phyloP scores from a whole-genome alignment of 805 yeast genomes.

The Schwanniomyces sp. region DNA sequence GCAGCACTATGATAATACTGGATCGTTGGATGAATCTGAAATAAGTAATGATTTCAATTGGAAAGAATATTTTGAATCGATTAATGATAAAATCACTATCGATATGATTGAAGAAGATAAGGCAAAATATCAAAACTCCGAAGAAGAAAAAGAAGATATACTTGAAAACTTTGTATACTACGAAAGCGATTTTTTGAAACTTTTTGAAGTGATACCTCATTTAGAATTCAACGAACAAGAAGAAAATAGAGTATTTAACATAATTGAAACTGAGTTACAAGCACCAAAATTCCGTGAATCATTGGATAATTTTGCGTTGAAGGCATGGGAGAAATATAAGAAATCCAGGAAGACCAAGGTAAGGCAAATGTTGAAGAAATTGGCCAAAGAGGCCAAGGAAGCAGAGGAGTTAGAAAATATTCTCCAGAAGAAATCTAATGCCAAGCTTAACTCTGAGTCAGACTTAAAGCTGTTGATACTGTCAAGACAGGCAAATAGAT shows the following conservation, averaged over 20 bases:
- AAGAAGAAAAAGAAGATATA: conserved; percentile 64
- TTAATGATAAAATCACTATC: conserved; percentile 53
- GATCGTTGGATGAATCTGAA: conserved; percentile 49
- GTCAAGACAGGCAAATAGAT: conserved; percentile 40
- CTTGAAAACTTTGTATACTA: conserved; percentile 53
- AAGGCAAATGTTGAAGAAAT: conserved; percentile 46
- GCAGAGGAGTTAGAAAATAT: conserved; percentile 50
- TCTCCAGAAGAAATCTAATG: conserved; percentile 33
- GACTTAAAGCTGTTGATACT: conserved; percentile 52
- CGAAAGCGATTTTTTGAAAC: conserved; percentile 65
- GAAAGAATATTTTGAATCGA: conserved; percentile 53
- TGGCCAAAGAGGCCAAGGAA: conserved; percentile 65
- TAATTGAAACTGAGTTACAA: conserved; percentile 46
- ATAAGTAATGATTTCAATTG: conserved; percentile 50
- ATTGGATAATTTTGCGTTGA: conserved; percentile 27
- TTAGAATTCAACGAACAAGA: conserved; percentile 59
- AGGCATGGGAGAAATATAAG: conserved; percentile 52
- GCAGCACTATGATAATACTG: conserved; percentile 66
- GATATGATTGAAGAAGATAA: conserved; percentile 72
- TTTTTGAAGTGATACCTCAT: conserved; percentile 80
- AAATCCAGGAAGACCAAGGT: conserved; percentile 49
- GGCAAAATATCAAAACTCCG: conserved; percentile 57
- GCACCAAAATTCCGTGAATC: conserved; percentile 25
- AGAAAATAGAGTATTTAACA: conserved; percentile 57
- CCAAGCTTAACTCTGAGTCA: conserved; percentile 27